Evolutionary conservation across 2,329 filamentous ascomycete genomes (phyloP).

Genomic region (Akanthomyces muscarius): DNA sequence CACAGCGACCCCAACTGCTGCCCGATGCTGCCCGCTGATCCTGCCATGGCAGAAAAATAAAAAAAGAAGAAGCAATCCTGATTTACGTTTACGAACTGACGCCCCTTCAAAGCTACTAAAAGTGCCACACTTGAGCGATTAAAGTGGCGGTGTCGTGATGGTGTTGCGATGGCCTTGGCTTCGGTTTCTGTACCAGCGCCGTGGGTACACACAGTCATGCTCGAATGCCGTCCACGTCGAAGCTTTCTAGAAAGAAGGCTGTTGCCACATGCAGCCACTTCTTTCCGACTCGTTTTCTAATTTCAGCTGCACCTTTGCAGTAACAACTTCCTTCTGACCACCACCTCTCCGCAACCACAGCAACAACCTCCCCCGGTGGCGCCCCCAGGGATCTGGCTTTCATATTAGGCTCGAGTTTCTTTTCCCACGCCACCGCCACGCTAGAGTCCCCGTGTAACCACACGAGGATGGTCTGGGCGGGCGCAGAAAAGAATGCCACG

Average conservation of each 20-base stretch:
- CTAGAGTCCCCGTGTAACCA: neutral
- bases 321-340: neutral
- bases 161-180: neutral
- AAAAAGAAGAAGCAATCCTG: neutral
- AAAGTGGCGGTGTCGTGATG: constrained; percentile 6
- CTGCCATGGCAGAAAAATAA: neutral
- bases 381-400: constrained; percentile 5
- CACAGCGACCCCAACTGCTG: neutral
- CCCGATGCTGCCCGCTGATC: neutral
- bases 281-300: neutral
- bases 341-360: neutral
- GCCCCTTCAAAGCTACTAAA: neutral
- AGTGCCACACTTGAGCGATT: neutral
- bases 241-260: neutral
- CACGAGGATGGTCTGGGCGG: neutral
- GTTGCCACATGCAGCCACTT: neutral
- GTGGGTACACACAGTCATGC: neutral
- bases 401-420: neutral
- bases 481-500: neutral
- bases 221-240: neutral
- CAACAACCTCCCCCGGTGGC: neutral
- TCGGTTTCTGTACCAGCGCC: neutral
- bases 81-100: neutral
- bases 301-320: neutral
- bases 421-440: neutral